These are phyloP conservation scores for Dysphania ambrosioides DNA, from an alignment of 148 eudicot species.

Conservation along the genomic window DNA sequence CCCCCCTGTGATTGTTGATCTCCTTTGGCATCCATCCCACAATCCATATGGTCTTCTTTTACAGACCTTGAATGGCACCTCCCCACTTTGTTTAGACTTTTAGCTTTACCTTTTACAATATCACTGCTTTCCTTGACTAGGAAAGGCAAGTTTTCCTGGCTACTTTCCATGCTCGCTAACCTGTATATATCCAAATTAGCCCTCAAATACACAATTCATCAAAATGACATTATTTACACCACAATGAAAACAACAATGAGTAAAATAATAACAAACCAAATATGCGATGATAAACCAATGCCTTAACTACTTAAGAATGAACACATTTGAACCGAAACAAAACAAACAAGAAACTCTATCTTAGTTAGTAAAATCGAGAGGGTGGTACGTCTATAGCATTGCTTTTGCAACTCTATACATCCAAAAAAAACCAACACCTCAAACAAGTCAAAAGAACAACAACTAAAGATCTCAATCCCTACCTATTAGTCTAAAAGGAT, in stretches of 20 bases:
- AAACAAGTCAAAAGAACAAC: no score
- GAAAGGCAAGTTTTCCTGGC: constrained; percentile 37
- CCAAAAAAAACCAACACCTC: not conserved
- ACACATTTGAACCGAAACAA: not conserved
- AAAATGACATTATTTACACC: not conserved
- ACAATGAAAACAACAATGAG: not conserved
- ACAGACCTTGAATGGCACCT: constrained; percentile 67
- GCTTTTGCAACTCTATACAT: not conserved
- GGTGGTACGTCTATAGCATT: not conserved
- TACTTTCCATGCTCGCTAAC: constrained; percentile 41
- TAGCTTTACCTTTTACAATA: constrained; percentile 54
- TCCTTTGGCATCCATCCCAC: constrained; percentile 74
- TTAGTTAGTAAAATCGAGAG: not conserved
- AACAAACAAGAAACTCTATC: not conserved
- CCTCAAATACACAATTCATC: not conserved
- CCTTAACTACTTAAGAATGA: not conserved
- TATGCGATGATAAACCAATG: not conserved
- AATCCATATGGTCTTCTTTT: constrained; percentile 73
- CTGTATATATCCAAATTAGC: constrained; percentile 37
- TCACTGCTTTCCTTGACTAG: constrained; percentile 54
- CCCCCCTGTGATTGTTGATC: constrained; percentile 95
- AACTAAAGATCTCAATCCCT: no score
- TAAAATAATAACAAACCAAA: no score
- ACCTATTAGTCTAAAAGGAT: not conserved
- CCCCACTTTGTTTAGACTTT: constrained; percentile 52